Conservation (phyloP, 768 basidiomycete species). For the Hygrophorus russula region DNA sequence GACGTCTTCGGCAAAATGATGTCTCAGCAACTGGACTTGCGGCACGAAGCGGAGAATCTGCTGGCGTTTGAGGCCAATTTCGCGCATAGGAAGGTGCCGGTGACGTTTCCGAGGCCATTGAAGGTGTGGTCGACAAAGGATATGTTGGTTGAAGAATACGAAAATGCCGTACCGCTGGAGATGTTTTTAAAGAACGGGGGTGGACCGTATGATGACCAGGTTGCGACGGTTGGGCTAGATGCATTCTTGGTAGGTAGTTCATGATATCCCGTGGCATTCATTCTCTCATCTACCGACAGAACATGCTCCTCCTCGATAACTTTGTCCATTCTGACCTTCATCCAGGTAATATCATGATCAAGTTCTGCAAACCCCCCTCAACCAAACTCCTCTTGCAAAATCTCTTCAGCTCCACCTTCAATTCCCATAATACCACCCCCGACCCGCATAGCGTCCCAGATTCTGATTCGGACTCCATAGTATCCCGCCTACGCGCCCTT, state of each 20-base stretch:
- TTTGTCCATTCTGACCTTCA: constrained; percentile 91
- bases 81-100: constrained; percentile 60
- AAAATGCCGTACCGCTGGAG: constrained; percentile 87
- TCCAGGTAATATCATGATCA: constrained; percentile 96
- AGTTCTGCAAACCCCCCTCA: constrained; percentile 80
- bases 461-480: constrained; percentile 50
- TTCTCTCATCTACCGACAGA: constrained; percentile 33
- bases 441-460: constrained; percentile 22
- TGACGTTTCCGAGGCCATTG: constrained; percentile 86
- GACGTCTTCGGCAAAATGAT: constrained; percentile 94
- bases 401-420: constrained; percentile 45
- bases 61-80: constrained; percentile 82
- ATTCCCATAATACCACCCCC: constrained; percentile 14
- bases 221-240: constrained; percentile 89
- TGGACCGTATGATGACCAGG: constrained; percentile 79
- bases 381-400: constrained; percentile 53
- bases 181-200: constrained; percentile 81
- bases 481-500: constrained; percentile 58
- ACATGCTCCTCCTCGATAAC: constrained; percentile 97
- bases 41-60: constrained; percentile 85
- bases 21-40: constrained; percentile 85
- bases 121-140: constrained; percentile 72
- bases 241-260: constrained; percentile 74
- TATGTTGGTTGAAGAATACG: constrained; percentile 84
- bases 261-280: background rate